Evolutionary conservation across 495 filamentous ascomycete species (phyloP).

Genomic region (Neurospora sublineolata): DNA sequence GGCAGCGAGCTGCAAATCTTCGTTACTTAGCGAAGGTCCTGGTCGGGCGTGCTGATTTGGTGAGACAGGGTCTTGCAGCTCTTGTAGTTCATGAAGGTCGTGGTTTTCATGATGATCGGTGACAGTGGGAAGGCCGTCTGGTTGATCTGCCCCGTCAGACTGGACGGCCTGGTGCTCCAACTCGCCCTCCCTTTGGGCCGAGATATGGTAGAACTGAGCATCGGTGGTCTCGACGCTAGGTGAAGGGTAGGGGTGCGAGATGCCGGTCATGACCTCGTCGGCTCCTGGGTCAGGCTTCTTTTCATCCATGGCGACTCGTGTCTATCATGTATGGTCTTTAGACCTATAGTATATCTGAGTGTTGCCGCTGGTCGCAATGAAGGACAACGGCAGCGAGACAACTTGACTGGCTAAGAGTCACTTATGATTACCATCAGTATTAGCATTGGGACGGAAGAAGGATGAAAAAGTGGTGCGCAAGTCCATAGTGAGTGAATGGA

Average conservation of each 20-base stretch:
- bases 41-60: constrained; percentile 20
- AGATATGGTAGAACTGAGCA: constrained; percentile 18
- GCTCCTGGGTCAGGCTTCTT: constrained; percentile 10
- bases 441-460: constrained; percentile 4
- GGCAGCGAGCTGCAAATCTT: constrained; percentile 41
- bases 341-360: background rate
- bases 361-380: background rate
- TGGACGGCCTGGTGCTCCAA: constrained; percentile 10
- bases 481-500: background rate
- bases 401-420: constrained; percentile 1
- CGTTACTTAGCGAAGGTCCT: constrained; percentile 21
- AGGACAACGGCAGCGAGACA: background rate
- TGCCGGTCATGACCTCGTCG: constrained; percentile 12
- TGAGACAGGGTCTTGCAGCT: constrained; percentile 18
- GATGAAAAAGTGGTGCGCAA: background rate
- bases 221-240: constrained; percentile 17
- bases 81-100: constrained; percentile 17
- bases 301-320: constrained; percentile 12
- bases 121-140: constrained; percentile 7
- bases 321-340: background rate
- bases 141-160: constrained; percentile 2
- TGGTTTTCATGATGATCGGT: constrained; percentile 14
- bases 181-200: constrained; percentile 10
- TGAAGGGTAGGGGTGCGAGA: constrained; percentile 19
- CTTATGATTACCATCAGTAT: constrained; percentile 11